Base-by-base conservation (phyloP, 805 yeast species). In the Saccharomycopsis malanga region DNA sequence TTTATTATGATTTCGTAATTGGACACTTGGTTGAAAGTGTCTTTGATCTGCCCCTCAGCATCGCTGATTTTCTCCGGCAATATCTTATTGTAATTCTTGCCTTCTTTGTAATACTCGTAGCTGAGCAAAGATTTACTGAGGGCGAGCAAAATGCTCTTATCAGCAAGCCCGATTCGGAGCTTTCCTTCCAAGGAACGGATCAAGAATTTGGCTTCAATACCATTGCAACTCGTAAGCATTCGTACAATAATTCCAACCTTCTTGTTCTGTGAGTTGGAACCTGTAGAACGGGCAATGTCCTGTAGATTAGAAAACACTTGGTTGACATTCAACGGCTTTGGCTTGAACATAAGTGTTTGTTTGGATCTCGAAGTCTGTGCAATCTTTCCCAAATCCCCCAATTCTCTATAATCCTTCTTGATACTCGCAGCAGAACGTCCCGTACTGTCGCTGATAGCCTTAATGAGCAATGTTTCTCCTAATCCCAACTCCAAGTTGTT, bases 291-390 rank as follows among this genome's bases (percentile, higher is more conserved):
- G 0, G 98, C 96, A 50, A 93, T 93, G 44, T 74, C 76, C 42
- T 81, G 78, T 52, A 93, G 71, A 53, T 77, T 80, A 7, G 73
- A 69, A 62, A 89, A 93, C 2, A 93, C 98, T 20, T 69, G 68
- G 37, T 76, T 73, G 1, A 87, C 79, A 12, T 83, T 82, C 55
- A 93, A 67, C 1, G 95, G 81, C 54, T 81, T 77, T 0, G 97
- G 96, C 57, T 86, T 86, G 65, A 91, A 87, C 96, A 93, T 89
- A 0, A 95, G 78, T 2, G 94, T 83, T 61, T 93, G 98, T 18
- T 79, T 85, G 12, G 82, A 73, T 56, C 96, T 73, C 0, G 96
- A 86, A 47, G 77, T 76, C 55, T 80, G 78, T 0, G 98, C 98
- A 48, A 93, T 93, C 30, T 77, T 67, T 1, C 98, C 98, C 50